These are phyloP conservation scores for Xylaria curta DNA, from an alignment of 495 filamentous ascomycete genomes.

Conservation along the genomic window DNA sequence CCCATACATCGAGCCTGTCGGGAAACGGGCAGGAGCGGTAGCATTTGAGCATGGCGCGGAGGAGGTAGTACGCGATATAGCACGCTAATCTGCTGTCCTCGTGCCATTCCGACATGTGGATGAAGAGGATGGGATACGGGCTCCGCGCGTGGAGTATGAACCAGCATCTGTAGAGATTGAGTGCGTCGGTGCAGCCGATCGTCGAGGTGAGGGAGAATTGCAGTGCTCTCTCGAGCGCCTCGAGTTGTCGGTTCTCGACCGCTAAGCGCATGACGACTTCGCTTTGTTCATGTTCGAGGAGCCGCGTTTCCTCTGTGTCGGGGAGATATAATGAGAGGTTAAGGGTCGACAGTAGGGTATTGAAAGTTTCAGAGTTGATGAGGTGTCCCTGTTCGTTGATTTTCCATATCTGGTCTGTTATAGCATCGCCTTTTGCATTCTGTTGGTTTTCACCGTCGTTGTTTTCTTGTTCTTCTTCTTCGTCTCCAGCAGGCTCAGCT, in stretches of 20 bases:
- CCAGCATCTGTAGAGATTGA: neutral
- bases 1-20: neutral
- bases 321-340: neutral
- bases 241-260: neutral
- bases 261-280: neutral
- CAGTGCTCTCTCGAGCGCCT: neutral
- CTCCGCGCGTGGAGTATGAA: neutral
- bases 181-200: neutral
- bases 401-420: neutral
- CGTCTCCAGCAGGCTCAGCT: too few relatives aligned
- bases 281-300: neutral
- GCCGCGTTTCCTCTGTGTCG: too few relatives aligned
- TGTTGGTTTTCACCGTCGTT: neutral
- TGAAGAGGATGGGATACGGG: neutral
- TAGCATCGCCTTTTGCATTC: neutral
- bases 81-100: neutral
- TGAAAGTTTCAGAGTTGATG: neutral
- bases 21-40: constrained; percentile 10
- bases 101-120: neutral
- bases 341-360: neutral
- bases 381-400: neutral
- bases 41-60: constrained; percentile 4
- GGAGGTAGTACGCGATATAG: neutral
- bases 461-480: neutral
- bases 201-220: neutral